Evolutionary conservation across 306 rosid genomes (phyloP).

Genomic region (Quercus bicolor): DNA sequence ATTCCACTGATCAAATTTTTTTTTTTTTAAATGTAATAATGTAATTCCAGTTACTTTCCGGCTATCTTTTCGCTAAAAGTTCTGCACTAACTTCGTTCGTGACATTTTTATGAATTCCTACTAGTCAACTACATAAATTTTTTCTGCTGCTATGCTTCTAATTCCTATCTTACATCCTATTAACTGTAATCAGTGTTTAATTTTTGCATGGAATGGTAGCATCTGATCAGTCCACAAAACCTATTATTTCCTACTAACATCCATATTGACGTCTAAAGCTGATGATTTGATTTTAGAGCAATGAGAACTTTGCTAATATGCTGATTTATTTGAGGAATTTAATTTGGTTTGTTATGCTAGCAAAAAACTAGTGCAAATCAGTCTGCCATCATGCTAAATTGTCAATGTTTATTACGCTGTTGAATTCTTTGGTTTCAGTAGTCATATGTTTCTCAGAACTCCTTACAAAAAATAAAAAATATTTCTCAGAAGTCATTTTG

Average conservation of each 20-base stretch:
- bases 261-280: background rate
- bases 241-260: background rate
- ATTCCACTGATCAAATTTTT: too few relatives aligned
- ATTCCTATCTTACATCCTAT: background rate
- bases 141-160: background rate
- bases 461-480: too few relatives aligned
- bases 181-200: background rate
- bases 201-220: too few relatives aligned
- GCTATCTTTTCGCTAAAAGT: background rate
- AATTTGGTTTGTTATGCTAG: background rate
- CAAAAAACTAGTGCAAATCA: background rate
- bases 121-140: background rate
- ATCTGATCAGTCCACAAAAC: too few relatives aligned
- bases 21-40: background rate
- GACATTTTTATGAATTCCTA: background rate
- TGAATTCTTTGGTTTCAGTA: background rate
- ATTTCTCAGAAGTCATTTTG: background rate
- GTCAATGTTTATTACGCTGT: background rate
- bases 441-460: too few relatives aligned
- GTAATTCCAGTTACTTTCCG: background rate
- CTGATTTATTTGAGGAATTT: background rate
- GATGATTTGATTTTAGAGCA: background rate
- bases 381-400: background rate
- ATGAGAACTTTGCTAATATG: background rate
- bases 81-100: background rate